A percentile compares a stretch with the other conserved stretches of the same genome.
phyloP scores from a whole-genome alignment of 306 rosid genomes.

The Lathyrus aphaca region DNA sequence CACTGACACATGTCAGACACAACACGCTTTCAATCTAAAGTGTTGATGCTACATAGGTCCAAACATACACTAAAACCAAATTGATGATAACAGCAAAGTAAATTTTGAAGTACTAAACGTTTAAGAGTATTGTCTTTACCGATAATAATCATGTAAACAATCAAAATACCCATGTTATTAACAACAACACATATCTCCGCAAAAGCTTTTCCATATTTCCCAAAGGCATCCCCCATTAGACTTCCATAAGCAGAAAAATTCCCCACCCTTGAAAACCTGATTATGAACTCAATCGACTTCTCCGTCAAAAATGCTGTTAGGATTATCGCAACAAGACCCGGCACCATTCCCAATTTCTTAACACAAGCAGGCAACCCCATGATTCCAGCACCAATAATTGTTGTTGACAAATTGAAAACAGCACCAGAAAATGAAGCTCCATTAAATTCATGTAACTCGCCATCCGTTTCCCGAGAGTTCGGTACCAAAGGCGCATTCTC shows the following conservation, averaged over 20 bases:
- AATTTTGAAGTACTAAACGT: background rate
- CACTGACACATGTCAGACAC: background rate
- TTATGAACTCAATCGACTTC: slow-evolving; percentile 65
- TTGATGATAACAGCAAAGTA: background rate
- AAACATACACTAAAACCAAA: background rate
- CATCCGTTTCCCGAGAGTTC: slow-evolving; percentile 40
- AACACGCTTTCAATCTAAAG: too few species aligned
- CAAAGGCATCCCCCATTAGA: slow-evolving; percentile 74
- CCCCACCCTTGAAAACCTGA: slow-evolving; percentile 69
- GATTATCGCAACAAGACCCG: slow-evolving; percentile 66
- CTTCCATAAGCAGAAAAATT: slow-evolving; percentile 62
- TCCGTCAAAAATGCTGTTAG: slow-evolving; percentile 69
- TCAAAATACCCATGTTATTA: slow-evolving; percentile 69
- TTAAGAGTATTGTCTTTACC: slow-evolving; percentile 47
- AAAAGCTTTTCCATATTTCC: slow-evolving; percentile 65
- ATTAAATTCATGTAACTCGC: slow-evolving; percentile 60
- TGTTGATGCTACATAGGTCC: too few species aligned
- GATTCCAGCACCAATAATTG: slow-evolving; percentile 86
- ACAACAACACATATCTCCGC: slow-evolving; percentile 58
- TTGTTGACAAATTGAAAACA: slow-evolving; percentile 83
- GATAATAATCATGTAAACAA: slow-evolving; percentile 80
- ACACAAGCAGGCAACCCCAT: slow-evolving; percentile 86
- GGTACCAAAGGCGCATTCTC: slow-evolving; percentile 33
- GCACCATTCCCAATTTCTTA: slow-evolving; percentile 76
- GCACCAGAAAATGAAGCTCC: slow-evolving; percentile 88